phyloP scores from a whole-genome alignment of 2,329 filamentous ascomycete species.

The Nemania sp. region DNA sequence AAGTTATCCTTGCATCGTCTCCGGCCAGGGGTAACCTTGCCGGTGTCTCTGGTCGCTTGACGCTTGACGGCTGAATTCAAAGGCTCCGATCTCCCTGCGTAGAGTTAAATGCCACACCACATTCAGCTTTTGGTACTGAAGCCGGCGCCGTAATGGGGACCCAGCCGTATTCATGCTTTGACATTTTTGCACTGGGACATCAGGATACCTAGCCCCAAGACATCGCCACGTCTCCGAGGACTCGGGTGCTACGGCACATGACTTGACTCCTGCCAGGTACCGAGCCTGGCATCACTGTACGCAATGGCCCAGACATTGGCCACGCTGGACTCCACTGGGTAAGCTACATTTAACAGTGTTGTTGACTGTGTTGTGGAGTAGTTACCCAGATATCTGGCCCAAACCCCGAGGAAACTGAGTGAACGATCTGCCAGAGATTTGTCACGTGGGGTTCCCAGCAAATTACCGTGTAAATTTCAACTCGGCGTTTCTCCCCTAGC shows the following conservation, averaged over 20 bases:
- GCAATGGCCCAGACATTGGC: too few species aligned
- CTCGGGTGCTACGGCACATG: too few species aligned
- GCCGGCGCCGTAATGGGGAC: too few species aligned
- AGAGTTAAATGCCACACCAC: constrained; percentile 4
- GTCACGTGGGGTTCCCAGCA: constrained; percentile 14
- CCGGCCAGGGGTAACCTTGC: constrained; percentile 10
- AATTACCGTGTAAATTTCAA: not conserved
- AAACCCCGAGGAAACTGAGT: constrained; percentile 10
- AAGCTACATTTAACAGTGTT: too few species aligned
- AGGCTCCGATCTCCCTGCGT: constrained; percentile 8
- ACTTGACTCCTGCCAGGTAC: too few species aligned
- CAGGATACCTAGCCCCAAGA: too few species aligned
- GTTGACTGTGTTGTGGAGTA: too few species aligned
- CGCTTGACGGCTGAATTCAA: constrained; percentile 17
- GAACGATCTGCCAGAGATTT: not conserved
- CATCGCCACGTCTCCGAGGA: too few species aligned
- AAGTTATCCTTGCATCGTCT: not conserved
- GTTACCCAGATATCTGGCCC: not conserved
- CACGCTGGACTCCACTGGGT: too few species aligned
- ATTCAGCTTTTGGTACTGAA: not conserved
- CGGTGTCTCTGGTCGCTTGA: not conserved
- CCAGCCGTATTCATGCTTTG: too few species aligned
- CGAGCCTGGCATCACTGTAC: too few species aligned
- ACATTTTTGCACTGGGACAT: too few species aligned
- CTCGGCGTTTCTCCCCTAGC: constrained; percentile 15